Evolutionary conservation across 2,329 filamentous ascomycete genomes (phyloP), one percentile per base, ranked within the genome.

Genomic region (Didymella pomorum): DNA sequence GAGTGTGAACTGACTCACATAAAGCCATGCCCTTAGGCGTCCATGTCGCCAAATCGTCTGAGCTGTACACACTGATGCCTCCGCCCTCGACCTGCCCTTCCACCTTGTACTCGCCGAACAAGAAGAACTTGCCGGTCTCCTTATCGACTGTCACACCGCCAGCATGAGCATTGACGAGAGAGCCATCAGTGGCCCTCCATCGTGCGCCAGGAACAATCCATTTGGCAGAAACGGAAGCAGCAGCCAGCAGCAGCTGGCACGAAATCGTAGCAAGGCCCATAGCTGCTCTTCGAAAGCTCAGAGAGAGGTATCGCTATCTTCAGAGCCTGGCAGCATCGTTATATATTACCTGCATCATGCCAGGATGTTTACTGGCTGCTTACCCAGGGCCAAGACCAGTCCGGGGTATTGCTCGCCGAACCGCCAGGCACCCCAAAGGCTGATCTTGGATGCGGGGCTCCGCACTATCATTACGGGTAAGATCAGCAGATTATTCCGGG

Each of bases 61-160:
- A 88, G 68, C 84, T 87, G 60, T 76, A 76, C 0, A 87, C 86
- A 0, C 83, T 83, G 0, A 88, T 75, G 18, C 86, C 86, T 0
- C 84, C 86, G 10, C 86, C 86, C 66, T 88, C 86, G 8, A 78
- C 79, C 60, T 86, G 83, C 0, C 81, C 84, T 63, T 87, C 71
- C 11, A 80, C 74, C 73, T 88, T 88, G 74, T 86, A 84, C 68
- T 88, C 86, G 33, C 86, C 86, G 55, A 87, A 88, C 79, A 81
- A 83, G 74, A 82, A 88, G 69, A 86, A 88, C 58, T 80, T 84
- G 16, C 82, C 82, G 0, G 80, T 80, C 5, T 80, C 79, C 37
- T 82, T 72, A 39, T 87, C 84, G 0, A 83, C 69, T 0, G 81
- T 81, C 7, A 88, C 77, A 12, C 81, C 82, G 1, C 86, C 86